Evolutionary conservation across 2,329 filamentous ascomycete genomes (phyloP).

Genomic region (Stagonosporopsis tanaceti): DNA sequence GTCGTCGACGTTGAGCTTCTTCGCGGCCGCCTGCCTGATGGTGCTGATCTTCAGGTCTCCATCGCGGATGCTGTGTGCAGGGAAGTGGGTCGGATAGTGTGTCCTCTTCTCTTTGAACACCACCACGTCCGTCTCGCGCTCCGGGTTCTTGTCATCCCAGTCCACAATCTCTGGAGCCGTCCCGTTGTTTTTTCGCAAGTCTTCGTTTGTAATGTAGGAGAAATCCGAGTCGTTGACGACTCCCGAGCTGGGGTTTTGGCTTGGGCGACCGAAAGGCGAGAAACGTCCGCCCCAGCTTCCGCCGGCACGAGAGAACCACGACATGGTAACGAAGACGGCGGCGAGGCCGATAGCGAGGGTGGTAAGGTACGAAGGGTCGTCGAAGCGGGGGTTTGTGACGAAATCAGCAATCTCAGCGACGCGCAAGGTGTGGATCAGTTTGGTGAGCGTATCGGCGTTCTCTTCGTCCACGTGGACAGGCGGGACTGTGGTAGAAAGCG

Average conservation of each 20-base stretch:
- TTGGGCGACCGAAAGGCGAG: constrained; percentile 58
- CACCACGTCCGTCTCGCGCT: constrained; percentile 72
- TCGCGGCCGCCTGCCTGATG: constrained; percentile 71
- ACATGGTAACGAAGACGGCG: constrained; percentile 54
- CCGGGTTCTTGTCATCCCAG: constrained; percentile 50
- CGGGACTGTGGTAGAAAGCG: constrained; percentile 35
- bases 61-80: constrained; percentile 77
- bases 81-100: constrained; percentile 75
- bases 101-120: constrained; percentile 72
- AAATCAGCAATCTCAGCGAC: constrained; percentile 35
- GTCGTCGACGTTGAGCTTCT: constrained; percentile 70
- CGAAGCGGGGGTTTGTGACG: constrained; percentile 41
- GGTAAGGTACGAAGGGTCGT: constrained; percentile 45
- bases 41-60: constrained; percentile 73
- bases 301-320: constrained; percentile 57
- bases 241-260: constrained; percentile 50
- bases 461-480: constrained; percentile 21
- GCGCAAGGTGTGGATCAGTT: constrained; percentile 30
- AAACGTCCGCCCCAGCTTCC: constrained; percentile 55
- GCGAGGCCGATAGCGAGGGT: constrained; percentile 48
- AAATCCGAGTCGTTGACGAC: constrained; percentile 79
- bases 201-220: constrained; percentile 82
- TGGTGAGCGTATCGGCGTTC: constrained; percentile 33
- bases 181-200: constrained; percentile 61
- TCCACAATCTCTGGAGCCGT: constrained; percentile 52